Percentiles rank a stretch among this genome's conserved stretches.
phyloP scores from a whole-genome alignment of 805 yeast genomes.

The Candida montana region DNA sequence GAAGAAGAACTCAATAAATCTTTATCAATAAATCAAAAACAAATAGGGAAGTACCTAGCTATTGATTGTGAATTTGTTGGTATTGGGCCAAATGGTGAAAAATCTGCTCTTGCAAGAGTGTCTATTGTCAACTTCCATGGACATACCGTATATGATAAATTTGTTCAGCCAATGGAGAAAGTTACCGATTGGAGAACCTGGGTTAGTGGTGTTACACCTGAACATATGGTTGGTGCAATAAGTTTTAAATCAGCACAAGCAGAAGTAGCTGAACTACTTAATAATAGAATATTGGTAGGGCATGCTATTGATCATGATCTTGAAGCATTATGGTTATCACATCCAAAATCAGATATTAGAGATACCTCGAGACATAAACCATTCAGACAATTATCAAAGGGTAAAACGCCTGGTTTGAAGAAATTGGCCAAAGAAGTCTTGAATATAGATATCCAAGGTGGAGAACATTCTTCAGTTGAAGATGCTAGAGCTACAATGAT shows the following conservation, averaged over 20 bases:
- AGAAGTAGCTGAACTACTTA: slow-evolving; percentile 45
- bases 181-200: slow-evolving; percentile 92
- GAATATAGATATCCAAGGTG: slow-evolving; percentile 59
- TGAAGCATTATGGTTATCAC: slow-evolving; percentile 58
- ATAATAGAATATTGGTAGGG: slow-evolving; percentile 64
- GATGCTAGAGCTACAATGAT: slow-evolving; percentile 89
- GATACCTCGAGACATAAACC: slow-evolving; percentile 68
- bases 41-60: slow-evolving; percentile 69
- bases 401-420: slow-evolving; percentile 71
- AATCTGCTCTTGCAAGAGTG: slow-evolving; percentile 77
- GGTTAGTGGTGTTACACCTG: slow-evolving; percentile 81
- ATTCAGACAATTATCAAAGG: slow-evolving; percentile 54
- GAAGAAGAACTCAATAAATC: slow-evolving; percentile 3
- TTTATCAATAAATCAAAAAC: slow-evolving; percentile 29
- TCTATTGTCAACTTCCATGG: slow-evolving; percentile 85
- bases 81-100: slow-evolving; percentile 66
- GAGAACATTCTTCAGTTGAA: slow-evolving; percentile 81
- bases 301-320: slow-evolving; percentile 83
- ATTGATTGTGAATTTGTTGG: slow-evolving; percentile 96
- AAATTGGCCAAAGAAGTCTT: slow-evolving; percentile 54
- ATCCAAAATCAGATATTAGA: slow-evolving; percentile 57
- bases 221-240: slow-evolving; percentile 62
- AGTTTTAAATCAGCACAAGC: slow-evolving; percentile 62
- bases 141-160: slow-evolving; percentile 60
- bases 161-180: slow-evolving; percentile 65